Evolutionary conservation across 2,329 filamentous ascomycete species (phyloP), one percentile per base, ranked within the genome.

Genomic region (Ophiostoma australiae): DNA sequence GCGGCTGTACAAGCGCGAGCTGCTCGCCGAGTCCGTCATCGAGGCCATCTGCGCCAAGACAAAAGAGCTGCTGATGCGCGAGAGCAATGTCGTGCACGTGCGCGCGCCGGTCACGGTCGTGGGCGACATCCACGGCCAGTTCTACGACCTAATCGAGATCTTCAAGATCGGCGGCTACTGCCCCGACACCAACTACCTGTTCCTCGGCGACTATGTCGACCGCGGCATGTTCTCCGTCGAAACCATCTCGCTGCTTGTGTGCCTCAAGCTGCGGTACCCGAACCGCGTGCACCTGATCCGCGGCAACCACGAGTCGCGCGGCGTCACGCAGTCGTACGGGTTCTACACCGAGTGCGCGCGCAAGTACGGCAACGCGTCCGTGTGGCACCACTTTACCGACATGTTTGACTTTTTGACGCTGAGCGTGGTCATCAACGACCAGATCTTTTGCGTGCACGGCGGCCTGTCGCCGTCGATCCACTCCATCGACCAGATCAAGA

Each of bases 361-460:
- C 76, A 99, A 99, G 82, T 99, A 99, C 81, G 95, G 95, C 79
- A 98, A 97, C 78, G 93, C 95, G 74, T 97, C 95, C 77, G 95
- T 99, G 31, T 99, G 95, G 95, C 95, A 99, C 81, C 95, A 98
- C 80, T 99, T 99, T 79, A 99, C 95, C 75, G 95, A 99, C 82
- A 98, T 99, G 94, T 99, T 99, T 81, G 95, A 99, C 82, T 99
- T 97, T 80, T 85, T 99, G 74, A 98, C 94, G 8, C 84, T 99
- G 71, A 97, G 92, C 76, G 96, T 98, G 73, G 94, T 99, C 74
- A 99, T 99, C 79, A 97, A 98, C 80, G 91, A 99, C 80, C 92
- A 98, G 80, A 99, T 99, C 75, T 99, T 99, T 80, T 99, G 95
- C 80, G 95, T 99, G 7, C 95, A 99, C 80, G 95, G 95, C 79